phyloP scores from a whole-genome alignment of 768 basidiomycete species.

The Crepidotus variabilis region DNA sequence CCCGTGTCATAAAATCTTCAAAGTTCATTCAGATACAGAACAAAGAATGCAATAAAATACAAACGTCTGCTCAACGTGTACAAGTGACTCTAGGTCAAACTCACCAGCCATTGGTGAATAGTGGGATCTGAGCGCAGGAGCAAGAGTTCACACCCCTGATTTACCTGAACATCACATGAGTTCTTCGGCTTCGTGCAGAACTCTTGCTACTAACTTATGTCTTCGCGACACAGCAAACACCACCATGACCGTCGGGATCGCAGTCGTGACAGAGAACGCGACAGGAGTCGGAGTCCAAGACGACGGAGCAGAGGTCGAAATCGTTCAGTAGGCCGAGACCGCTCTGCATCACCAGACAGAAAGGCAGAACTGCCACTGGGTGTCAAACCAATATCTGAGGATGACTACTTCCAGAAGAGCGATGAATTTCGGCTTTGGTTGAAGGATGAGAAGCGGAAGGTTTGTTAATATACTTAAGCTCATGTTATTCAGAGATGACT shows the following conservation, averaged over 20 bases:
- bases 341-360: conserved; percentile 43
- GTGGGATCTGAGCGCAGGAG: too few relatives aligned
- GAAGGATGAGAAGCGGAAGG: conserved; percentile 58
- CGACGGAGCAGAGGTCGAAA: neutral
- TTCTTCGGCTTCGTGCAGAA: too few relatives aligned
- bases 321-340: conserved; percentile 13
- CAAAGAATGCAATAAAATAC: conserved; percentile 11
- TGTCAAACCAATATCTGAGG: conserved; percentile 64
- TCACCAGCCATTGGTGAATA: conserved; percentile 25
- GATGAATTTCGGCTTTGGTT: conserved; percentile 87
- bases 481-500: neutral
- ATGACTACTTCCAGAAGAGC: conserved; percentile 88
- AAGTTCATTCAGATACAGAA: neutral
- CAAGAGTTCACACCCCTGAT: neutral
- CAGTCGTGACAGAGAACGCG: neutral
- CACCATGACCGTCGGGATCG: conserved; percentile 1
- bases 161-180: neutral
- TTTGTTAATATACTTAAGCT: conserved; percentile 15
- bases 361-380: conserved; percentile 46
- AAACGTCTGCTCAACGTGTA: conserved; percentile 62
- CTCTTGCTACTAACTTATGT: neutral
- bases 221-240: neutral
- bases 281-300: neutral
- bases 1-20: conserved; percentile 78
- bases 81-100: conserved; percentile 58